Percentiles rank a stretch among this genome's conserved stretches.
Conservation (phyloP, 257 asterid species). For the Plectranthus barbatus region DNA sequence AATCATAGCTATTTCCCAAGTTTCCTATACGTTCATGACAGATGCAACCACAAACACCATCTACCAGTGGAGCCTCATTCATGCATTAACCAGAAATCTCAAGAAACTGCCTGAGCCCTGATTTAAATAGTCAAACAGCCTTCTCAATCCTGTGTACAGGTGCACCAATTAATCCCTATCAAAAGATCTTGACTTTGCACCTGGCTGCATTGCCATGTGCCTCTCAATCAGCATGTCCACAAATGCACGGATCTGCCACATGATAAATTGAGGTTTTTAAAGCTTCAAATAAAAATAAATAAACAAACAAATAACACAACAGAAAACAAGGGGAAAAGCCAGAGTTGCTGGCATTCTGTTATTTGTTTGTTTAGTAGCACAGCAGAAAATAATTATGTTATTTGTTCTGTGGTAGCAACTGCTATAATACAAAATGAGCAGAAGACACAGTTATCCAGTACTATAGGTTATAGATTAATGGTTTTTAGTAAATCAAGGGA, state of each 20-base stretch:
- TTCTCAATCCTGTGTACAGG: constrained; percentile 10
- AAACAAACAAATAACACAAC: neutral
- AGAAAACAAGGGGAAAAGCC: constrained; percentile 3
- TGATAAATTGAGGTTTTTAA: constrained; percentile 14
- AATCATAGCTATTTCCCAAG: constrained; percentile 17
- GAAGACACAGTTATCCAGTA: neutral
- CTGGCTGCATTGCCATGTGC: constrained; percentile 58
- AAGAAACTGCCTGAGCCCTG: constrained; percentile 15
- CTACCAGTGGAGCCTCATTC: constrained; percentile 18
- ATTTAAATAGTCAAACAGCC: constrained; percentile 16
- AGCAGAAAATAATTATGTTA: no score
- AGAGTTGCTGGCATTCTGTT: no score
- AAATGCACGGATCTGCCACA: constrained; percentile 82
- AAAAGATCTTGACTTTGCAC: constrained; percentile 43
- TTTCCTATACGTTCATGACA: constrained; percentile 9
- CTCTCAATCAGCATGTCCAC: constrained; percentile 91
- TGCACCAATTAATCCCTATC: constrained; percentile 24
- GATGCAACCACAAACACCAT: constrained; percentile 15
- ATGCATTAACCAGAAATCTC: constrained; percentile 11
- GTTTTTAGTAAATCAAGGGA: neutral
- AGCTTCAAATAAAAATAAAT: constrained; percentile 10
- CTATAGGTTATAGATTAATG: neutral
- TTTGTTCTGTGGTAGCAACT: no score
- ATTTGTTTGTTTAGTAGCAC: no score
- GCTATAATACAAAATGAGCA: neutral